A percentile compares a stretch with the other conserved stretches of the same genome.
Evolutionary conservation across 1,139 yeast species (phyloP).

Genomic region (Sugiyamaella grinbergsii): DNA sequence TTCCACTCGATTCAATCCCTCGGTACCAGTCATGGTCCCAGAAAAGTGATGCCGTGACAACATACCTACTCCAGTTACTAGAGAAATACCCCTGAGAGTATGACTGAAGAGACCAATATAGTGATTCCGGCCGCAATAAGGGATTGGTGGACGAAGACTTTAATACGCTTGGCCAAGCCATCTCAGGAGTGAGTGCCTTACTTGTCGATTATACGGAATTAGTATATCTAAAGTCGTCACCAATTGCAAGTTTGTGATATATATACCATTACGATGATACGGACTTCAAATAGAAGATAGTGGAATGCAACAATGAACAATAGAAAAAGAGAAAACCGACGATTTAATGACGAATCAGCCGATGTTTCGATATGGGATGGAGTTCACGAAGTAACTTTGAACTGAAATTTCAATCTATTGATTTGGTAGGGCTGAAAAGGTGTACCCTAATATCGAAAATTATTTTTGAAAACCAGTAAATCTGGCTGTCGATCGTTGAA

Average conservation of each 20-base stretch:
- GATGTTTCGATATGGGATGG: neutral
- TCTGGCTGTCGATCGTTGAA: constrained; percentile 8
- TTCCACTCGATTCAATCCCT: neutral
- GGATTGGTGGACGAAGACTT: constrained; percentile 13
- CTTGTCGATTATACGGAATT: neutral
- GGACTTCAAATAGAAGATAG: too few species aligned
- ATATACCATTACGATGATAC: neutral
- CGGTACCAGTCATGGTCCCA: constrained; percentile 7
- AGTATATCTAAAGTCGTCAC: neutral
- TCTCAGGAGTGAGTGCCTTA: constrained; percentile 1
- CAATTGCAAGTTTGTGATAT: neutral
- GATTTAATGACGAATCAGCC: neutral
- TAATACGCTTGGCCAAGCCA: constrained; percentile 17
- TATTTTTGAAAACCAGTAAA: neutral
- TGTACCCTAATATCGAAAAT: constrained; percentile 8
- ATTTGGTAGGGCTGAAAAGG: neutral
- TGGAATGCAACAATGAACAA: too few species aligned
- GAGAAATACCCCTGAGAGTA: constrained; percentile 9
- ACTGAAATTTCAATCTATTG: constrained; percentile 6
- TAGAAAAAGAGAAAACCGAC: neutral
- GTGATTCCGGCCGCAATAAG: constrained; percentile 15
- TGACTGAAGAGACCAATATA: constrained; percentile 20
- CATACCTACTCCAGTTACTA: constrained; percentile 6
- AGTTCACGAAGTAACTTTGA: neutral
- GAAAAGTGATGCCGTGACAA: constrained; percentile 4